Base-by-base conservation (phyloP, 257 asterid genomes). In the Plantago elongata region DNA sequence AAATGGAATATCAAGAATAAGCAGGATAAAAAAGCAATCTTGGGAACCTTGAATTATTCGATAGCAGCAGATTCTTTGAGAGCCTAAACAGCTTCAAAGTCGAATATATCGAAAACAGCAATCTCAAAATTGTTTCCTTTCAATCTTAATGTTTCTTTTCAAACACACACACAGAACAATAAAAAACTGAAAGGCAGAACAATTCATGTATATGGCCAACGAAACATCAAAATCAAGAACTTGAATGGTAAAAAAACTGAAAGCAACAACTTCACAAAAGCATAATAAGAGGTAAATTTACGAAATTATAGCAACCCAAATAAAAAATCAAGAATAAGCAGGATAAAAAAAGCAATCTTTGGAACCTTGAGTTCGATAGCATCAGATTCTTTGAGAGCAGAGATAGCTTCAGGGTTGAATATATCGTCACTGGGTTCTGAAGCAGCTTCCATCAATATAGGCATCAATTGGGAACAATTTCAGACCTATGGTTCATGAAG, bases 361-460 rank as follows among this genome's bases (percentile, higher is more conserved):
- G 42, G 61, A 46, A 89, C 97, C 99, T 92, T 89, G 65, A 84
- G 85, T 74, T 92, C 95, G 68, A 86, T 40, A 66, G 97, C 96
- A 37, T 95, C 45, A 62, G 97, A 73, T 57, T 78, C 69, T 75
- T 89, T 89, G 80, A 92, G 78, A 57, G 97, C 95, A 60, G 85
- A 44, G 49, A 92, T 84, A 63, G 93, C 97, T 62, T 81, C 88
- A 14, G 89, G 79, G 81, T 92, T 95, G 47, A 74, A 47, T 27
- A 69, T 57, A 48, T 86, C 95, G 16, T 67, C 72, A 29, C 13
- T 64, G 66, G 50, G 92, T 54, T 82, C 87, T 12, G 93, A 74
- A 68, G 93, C 86, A 5, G 97, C 55, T 51, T 86, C 97, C 97
- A 86, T 92, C 86, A 66, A 72, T 15, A 84, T 86, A 13, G 90